Base-by-base conservation (phyloP, 2,329 filamentous ascomycete species). In the Aspergillus carbonarius region DNA sequence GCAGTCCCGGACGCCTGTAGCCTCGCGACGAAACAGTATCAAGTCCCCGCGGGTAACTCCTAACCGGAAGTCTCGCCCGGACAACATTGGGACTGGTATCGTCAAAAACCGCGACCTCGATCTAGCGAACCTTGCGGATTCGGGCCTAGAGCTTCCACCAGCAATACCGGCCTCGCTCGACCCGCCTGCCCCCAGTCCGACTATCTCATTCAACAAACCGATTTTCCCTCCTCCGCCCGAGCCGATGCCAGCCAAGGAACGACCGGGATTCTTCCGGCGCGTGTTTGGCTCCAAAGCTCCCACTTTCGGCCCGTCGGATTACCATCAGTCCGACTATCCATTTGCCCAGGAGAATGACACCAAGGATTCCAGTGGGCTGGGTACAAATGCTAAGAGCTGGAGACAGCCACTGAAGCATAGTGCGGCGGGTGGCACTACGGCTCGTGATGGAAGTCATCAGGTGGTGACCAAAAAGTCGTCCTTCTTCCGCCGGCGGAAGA, bases 401-500 rank as follows among this genome's bases (percentile, higher is more conserved):
- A 65, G 63, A 60, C 69, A 68, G 18, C 65, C 70, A 13, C 61
- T 64, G 52, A 68, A 69, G 40, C 69, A 68, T 59, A 65, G 63
- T 54, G 37, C 67, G 17, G 48, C 64, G 2, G 63, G 60, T 15
- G 59, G 54, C 32, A 64, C 68, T 51, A 55, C 68, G 17, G 58
- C 65, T 27, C 73, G 74, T 44, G 74, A 78, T 55, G 71, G 70
- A 39, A 66, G 70, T 12, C 73, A 72, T 27, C 77, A 75, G 44
- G 78, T 97, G 53, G 90, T 91, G 68, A 97, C 97, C 80, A 97
- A 97, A 75, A 86, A 91, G 4, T 96, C 93, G 1, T 93, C 92
- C 0, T 98, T 99, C 78, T 98, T 98, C 78, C 85, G 95, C 62
- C 85, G 95, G 60, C 85, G 93, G 63, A 98, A 98, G 84, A 96